These are phyloP conservation scores for Chenopodium suecicum DNA, from an alignment of 148 eudicot species.

Conservation along the genomic window DNA sequence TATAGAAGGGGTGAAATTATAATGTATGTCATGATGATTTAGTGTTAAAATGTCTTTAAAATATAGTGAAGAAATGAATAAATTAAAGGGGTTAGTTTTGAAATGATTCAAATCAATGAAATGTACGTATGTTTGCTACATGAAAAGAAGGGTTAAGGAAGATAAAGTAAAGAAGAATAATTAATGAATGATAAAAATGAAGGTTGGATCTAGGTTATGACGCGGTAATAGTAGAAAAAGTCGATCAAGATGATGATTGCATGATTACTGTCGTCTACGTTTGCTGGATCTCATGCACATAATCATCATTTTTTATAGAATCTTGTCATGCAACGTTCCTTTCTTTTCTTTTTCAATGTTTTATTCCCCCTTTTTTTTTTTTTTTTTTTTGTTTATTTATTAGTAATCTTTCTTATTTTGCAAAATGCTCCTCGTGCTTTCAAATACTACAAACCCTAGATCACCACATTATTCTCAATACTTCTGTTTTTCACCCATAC, in stretches of 20 bases:
- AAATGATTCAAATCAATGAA: not conserved
- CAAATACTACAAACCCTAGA: slow-evolving; percentile 15
- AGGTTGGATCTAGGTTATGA: slow-evolving; percentile 6
- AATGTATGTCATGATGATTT: not conserved
- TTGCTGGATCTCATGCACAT: slow-evolving; percentile 34
- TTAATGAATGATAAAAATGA: slow-evolving; percentile 9
- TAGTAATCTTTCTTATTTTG: not conserved
- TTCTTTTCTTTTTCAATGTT: slow-evolving; percentile 3
- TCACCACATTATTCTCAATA: not conserved
- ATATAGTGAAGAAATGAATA: not conserved
- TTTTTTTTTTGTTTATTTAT: not conserved
- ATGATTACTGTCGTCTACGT: slow-evolving; percentile 32
- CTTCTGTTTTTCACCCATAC: not conserved
- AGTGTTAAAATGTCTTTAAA: not conserved
- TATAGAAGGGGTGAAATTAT: not conserved
- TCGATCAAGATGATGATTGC: slow-evolving; percentile 29
- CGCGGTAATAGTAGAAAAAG: slow-evolving; percentile 16
- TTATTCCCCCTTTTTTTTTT: slow-evolving; percentile 5
- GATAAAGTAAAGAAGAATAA: slow-evolving; percentile 8
- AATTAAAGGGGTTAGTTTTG: not conserved
- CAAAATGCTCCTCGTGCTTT: not conserved
- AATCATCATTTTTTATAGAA: slow-evolving; percentile 26
- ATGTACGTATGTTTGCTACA: not conserved
- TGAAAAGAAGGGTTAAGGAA: slow-evolving; percentile 24
- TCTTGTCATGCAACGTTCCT: slow-evolving; percentile 25